Conservation (phyloP, 2,329 filamentous ascomycete genomes). For the Stachybotrys echinatus region DNA sequence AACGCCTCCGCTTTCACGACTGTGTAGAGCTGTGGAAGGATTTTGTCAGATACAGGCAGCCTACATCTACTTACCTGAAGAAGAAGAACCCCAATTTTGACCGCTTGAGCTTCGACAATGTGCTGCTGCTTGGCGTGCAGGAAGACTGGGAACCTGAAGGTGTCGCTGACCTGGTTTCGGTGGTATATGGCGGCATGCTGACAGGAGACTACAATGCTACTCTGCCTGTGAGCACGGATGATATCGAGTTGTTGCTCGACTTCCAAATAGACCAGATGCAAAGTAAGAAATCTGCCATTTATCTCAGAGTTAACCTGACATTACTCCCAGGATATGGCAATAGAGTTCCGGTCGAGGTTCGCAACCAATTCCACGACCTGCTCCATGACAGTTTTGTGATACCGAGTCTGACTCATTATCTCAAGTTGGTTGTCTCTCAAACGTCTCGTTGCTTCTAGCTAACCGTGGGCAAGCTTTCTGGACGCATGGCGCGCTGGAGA, state of each 20-base stretch:
- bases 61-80: conserved; percentile 63
- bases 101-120: conserved; percentile 51
- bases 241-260: conserved; percentile 75
- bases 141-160: conserved; percentile 43
- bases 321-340: conserved; percentile 59
- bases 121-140: conserved; percentile 43
- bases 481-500: conserved; percentile 91
- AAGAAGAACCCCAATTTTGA: conserved; percentile 56
- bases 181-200: conserved; percentile 49
- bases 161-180: conserved; percentile 38
- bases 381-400: conserved; percentile 61
- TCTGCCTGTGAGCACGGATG: conserved; percentile 64
- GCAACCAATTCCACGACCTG: conserved; percentile 63
- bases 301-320: background rate
- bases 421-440: conserved; percentile 42
- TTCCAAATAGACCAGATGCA: conserved; percentile 88
- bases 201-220: conserved; percentile 33
- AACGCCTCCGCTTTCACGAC: conserved; percentile 74
- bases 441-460: background rate
- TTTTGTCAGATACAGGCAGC: conserved; percentile 75
- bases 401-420: conserved; percentile 71
- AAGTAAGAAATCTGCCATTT: conserved; percentile 41
- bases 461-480: conserved; percentile 57
- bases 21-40: conserved; percentile 73
- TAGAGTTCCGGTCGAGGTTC: conserved; percentile 70